Evolutionary conservation across 345 rosid species (phyloP), one percentile per base, ranked within the genome.

Genomic region (Salix koriyanagi): DNA sequence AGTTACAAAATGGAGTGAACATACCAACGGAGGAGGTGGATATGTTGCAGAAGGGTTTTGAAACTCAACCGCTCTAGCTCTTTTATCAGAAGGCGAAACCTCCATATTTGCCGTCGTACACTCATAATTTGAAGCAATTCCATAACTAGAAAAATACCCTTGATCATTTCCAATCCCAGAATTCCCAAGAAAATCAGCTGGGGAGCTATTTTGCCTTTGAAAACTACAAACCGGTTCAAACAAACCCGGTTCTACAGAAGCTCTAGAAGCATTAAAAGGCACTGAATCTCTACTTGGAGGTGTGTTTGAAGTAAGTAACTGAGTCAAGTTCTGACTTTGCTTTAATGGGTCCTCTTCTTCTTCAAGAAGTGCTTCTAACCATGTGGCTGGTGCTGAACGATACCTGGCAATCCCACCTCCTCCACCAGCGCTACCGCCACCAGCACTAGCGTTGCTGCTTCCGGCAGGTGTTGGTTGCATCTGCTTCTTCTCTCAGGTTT

Each of bases 311-410:
- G 85, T 77, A 21, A 93, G 88, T 30, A 93, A 80, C 86, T 92
- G 90, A 23, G 96, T 90, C 70, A 92, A 80, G 71, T 85, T 86
- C 69, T 89, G 94, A 83, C 77, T 87, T 23, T 91, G 89, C 83
- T 89, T 92, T 41, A 90, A 71, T 21, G 90, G 90, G 79, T 90
- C 94, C 74, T 89, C 94, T 56, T 86, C 94, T 70, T 88, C 94
- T 71, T 87, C 97, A 7, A 90, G 86, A 41, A 92, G 89, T 1
- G 91, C 85, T 72, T 89, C 93, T 36, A 92, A 82, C 97, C 97
- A 92, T 60, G 89, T 80, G 23, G 91, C 84, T 10, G 97, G 97
- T 72, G 93, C 97, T 41, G 93, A 92, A 18, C 92, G 89, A 79
- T 88, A 86, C 65, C 94, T 83, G 44, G 90, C 77, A 7, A 92